phyloP scores from a whole-genome alignment of 805 yeast genomes.

The Wickerhamiella azyma region DNA sequence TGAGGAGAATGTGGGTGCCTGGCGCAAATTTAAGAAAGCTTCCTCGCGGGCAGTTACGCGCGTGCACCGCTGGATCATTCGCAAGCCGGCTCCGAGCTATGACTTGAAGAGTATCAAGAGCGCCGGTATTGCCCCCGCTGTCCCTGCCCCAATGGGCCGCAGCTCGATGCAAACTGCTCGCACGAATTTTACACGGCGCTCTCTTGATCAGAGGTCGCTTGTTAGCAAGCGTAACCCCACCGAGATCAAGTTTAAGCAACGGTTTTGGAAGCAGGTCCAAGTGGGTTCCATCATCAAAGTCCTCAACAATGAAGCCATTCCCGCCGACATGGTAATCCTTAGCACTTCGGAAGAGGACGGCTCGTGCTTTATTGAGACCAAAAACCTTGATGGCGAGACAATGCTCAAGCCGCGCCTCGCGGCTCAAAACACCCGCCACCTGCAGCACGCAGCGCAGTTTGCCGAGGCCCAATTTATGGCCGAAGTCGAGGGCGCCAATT shows the following conservation, averaged over 20 bases:
- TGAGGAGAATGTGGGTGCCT: slow-evolving; percentile 40
- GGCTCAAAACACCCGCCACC: slow-evolving; percentile 34
- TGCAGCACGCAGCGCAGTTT: slow-evolving; percentile 45
- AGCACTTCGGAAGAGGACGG: slow-evolving; percentile 62
- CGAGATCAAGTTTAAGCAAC: slow-evolving; percentile 32
- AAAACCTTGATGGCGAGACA: slow-evolving; percentile 66
- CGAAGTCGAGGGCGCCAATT: slow-evolving; percentile 58
- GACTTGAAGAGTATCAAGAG: slow-evolving; percentile 3
- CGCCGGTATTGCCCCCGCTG: no score
- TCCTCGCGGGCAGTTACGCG: slow-evolving; percentile 24
- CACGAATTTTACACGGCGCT: neutral
- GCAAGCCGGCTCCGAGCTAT: slow-evolving; percentile 2
- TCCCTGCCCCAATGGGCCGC: neutral
- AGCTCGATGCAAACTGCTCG: neutral
- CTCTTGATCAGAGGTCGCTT: neutral
- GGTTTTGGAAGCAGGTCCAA: slow-evolving; percentile 58
- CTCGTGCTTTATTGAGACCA: slow-evolving; percentile 57
- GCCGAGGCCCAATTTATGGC: slow-evolving; percentile 44
- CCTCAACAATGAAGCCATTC: slow-evolving; percentile 60
- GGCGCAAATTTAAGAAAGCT: slow-evolving; percentile 61
- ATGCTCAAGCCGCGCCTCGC: slow-evolving; percentile 53
- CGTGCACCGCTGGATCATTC: neutral
- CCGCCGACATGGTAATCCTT: slow-evolving; percentile 60
- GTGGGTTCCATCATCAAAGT: slow-evolving; percentile 68
- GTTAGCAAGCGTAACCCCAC: neutral